A percentile compares a stretch with the other conserved stretches of the same genome.
phyloP scores from a whole-genome alignment of 352 stramenopile species.

The Paralagenidium karlingii region DNA sequence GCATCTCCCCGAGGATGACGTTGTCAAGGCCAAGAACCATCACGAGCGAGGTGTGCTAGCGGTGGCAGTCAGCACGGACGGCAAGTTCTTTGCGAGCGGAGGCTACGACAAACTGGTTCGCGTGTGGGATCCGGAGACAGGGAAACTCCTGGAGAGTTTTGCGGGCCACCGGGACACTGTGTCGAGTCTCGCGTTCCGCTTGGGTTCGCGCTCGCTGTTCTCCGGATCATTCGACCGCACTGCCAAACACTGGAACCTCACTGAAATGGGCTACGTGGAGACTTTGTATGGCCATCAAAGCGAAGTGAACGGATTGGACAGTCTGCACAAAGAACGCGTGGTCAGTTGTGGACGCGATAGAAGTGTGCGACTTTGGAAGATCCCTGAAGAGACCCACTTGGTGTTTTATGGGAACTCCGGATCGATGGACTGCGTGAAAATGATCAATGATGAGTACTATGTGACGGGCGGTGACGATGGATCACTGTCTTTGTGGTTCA shows the following conservation, averaged over 20 bases:
- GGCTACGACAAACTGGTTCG: slow-evolving; percentile 86
- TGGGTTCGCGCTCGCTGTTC: slow-evolving; percentile 85
- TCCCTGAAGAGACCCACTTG: slow-evolving; percentile 90
- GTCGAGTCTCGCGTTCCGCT: slow-evolving; percentile 75
- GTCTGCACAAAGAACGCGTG: slow-evolving; percentile 82
- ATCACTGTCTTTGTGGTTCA: slow-evolving; percentile 87
- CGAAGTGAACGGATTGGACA: slow-evolving; percentile 85
- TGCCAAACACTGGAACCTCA: slow-evolving; percentile 94
- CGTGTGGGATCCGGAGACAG: slow-evolving; percentile 76
- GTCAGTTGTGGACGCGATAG: slow-evolving; percentile 86
- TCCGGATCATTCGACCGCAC: slow-evolving; percentile 86
- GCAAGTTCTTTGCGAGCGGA: slow-evolving; percentile 85
- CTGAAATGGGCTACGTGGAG: slow-evolving; percentile 92
- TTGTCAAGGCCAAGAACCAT: slow-evolving; percentile 47
- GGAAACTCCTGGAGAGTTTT: slow-evolving; percentile 80
- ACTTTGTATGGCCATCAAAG: slow-evolving; percentile 90
- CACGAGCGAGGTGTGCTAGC: slow-evolving; percentile 75
- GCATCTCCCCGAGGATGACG: slow-evolving; percentile 41
- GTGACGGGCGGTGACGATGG: slow-evolving; percentile 86
- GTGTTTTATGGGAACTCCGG: slow-evolving; percentile 87
- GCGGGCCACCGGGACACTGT: slow-evolving; percentile 83
- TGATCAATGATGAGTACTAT: slow-evolving; percentile 89
- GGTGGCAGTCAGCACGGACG: slow-evolving; percentile 83
- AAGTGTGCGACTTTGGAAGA: slow-evolving; percentile 92
- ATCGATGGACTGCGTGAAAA: slow-evolving; percentile 87